These are phyloP conservation scores for Atkinsonella hypoxylon DNA, from an alignment of 2,329 filamentous ascomycete species.

Conservation along the genomic window DNA sequence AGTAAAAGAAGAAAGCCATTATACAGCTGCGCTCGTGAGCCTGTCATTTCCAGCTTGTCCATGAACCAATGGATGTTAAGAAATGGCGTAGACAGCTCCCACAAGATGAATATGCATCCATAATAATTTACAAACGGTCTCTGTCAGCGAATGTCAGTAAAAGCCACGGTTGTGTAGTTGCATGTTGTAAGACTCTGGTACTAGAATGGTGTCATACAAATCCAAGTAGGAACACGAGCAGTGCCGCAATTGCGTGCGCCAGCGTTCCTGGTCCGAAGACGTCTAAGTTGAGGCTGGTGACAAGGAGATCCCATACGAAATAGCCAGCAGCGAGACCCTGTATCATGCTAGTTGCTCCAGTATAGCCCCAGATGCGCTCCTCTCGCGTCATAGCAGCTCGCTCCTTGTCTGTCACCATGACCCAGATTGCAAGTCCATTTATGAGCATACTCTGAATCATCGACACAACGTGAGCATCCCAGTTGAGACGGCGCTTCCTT, in stretches of 20 bases:
- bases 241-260: slow-evolving; percentile 62
- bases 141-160: slow-evolving; percentile 28
- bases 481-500: slow-evolving; percentile 57
- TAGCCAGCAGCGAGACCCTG: slow-evolving; percentile 70
- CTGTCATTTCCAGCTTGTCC: slow-evolving; percentile 74
- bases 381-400: slow-evolving; percentile 52
- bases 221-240: slow-evolving; percentile 64
- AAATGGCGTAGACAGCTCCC: slow-evolving; percentile 76
- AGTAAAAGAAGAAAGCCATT: slow-evolving; percentile 62
- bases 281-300: slow-evolving; percentile 54
- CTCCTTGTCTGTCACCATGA: slow-evolving; percentile 58
- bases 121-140: slow-evolving; percentile 79
- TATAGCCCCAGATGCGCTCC: slow-evolving; percentile 68
- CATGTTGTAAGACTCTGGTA: no score
- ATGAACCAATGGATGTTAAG: slow-evolving; percentile 88
- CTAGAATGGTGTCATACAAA: slow-evolving; percentile 48
- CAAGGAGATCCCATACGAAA: slow-evolving; percentile 70
- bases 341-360: slow-evolving; percentile 57
- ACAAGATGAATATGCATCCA: slow-evolving; percentile 68
- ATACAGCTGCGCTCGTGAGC: slow-evolving; percentile 59
- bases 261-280: slow-evolving; percentile 69
- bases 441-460: slow-evolving; percentile 65
- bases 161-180: not conserved
- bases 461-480: slow-evolving; percentile 81
- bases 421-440: slow-evolving; percentile 60